phyloP scores from a whole-genome alignment of 2,329 filamentous ascomycete species.

The Alternaria consortialis region DNA sequence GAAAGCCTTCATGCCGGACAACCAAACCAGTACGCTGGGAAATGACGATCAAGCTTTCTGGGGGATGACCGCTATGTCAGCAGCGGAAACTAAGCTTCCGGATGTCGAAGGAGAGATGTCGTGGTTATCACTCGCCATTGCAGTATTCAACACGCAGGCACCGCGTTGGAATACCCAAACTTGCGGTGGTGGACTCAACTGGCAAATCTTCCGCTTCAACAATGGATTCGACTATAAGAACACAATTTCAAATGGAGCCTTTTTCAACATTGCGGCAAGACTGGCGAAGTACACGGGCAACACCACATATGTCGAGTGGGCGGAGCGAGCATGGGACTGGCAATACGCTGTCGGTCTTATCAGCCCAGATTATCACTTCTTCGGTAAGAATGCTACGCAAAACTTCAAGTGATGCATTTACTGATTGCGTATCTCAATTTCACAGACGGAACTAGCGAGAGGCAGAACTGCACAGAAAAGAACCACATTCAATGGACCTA shows the following conservation, averaged over 20 bases:
- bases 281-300: conserved; percentile 73
- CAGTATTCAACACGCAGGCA: conserved; percentile 75
- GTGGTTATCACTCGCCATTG: conserved; percentile 72
- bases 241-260: conserved; percentile 76
- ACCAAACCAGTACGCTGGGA: conserved; percentile 69
- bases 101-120: conserved; percentile 53
- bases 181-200: conserved; percentile 71
- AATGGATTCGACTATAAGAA: conserved; percentile 83
- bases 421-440: background rate
- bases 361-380: conserved; percentile 55
- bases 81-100: conserved; percentile 72
- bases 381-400: conserved; percentile 23
- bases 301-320: conserved; percentile 64
- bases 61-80: conserved; percentile 71
- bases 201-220: conserved; percentile 80
- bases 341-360: conserved; percentile 59
- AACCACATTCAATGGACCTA: conserved; percentile 58
- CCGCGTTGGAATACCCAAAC: conserved; percentile 71
- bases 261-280: conserved; percentile 80
- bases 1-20: conserved; percentile 78
- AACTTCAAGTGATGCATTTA: background rate
- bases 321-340: conserved; percentile 67
- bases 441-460: conserved; percentile 52
- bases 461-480: conserved; percentile 54
- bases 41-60: conserved; percentile 79